phyloP scores from a whole-genome alignment of 805 yeast genomes.

The Wickerhamomyces bovis region DNA sequence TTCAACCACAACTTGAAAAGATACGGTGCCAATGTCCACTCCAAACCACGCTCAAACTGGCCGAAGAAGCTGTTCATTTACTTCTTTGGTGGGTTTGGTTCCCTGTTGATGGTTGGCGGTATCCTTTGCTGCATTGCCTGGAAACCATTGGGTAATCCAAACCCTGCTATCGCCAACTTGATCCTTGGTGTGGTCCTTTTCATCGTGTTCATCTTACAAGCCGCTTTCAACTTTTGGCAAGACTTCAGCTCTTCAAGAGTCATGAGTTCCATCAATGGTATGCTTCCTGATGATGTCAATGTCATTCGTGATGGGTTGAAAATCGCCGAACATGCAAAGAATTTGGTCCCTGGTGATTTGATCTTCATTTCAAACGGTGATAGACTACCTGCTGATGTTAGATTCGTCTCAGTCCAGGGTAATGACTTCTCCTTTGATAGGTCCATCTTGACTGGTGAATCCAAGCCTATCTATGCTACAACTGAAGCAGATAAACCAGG shows the following conservation, averaged over 20 bases:
- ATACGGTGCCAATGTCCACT: constrained; percentile 32
- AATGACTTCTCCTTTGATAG: constrained; percentile 39
- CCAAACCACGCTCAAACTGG: constrained; percentile 32
- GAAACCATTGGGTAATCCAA: constrained; percentile 43
- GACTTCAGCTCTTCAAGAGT: constrained; percentile 42
- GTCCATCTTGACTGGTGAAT: constrained; percentile 44
- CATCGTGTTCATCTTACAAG: constrained; percentile 36
- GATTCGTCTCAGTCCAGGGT: constrained; percentile 31
- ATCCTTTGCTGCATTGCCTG: constrained; percentile 37
- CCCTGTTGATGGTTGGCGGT: constrained; percentile 35
- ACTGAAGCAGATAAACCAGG: constrained; percentile 23
- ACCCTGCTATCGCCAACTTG: constrained; percentile 36
- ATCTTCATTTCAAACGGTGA: constrained; percentile 32
- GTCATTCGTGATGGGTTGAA: constrained; percentile 31
- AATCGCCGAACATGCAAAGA: constrained; percentile 26
- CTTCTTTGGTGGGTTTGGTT: constrained; percentile 45
- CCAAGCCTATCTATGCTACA: constrained; percentile 33
- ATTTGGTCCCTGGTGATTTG: constrained; percentile 41
- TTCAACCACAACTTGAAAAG: constrained; percentile 6
- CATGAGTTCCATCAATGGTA: constrained; percentile 39
- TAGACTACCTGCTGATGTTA: constrained; percentile 42
- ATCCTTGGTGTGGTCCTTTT: constrained; percentile 37
- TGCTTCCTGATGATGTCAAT: constrained; percentile 36
- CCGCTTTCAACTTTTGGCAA: constrained; percentile 39
- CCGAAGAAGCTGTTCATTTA: constrained; percentile 31